Evolutionary conservation across 495 filamentous ascomycete species (phyloP), one percentile per base, ranked within the genome.

Genomic region (Beverwykella pulmonaria): DNA sequence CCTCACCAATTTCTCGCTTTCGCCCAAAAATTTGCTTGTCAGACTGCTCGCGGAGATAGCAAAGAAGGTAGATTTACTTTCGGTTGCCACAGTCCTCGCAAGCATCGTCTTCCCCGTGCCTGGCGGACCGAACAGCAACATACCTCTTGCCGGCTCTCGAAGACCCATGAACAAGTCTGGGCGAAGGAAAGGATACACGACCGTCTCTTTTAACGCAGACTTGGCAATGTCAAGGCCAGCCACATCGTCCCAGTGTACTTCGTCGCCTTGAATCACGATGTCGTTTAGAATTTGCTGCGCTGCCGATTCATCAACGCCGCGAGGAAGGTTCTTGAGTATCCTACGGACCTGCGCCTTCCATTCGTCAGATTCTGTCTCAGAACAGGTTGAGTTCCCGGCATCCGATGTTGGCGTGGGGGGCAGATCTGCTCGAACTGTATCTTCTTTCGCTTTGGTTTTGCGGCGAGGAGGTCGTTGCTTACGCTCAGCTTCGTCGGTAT

Each of bases 101-200:
- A 99, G 83, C 94, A 99, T 99, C 1, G 94, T 99, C 77, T 99
- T 98, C 46, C 94, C 94, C 0, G 94, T 99, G 10, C 94, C 94
- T 0, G 94, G 94, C 14, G 94, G 94, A 1, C 94, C 94, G 73
- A 99, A 99, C 3, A 99, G 84, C 1, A 99, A 81, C 92, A 99
- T 97, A 0, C 94, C 94, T 47, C 92, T 82, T 14, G 93, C 94
- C 10, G 94, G 94, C 73, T 99, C 94, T 3, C 94, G 89, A 3
- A 99, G 82, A 1, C 94, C 94, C 80, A 92, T 91, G 77, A 99
- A 99, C 12, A 99, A 80, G 75, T 99, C 94, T 2, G 94, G 94
- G 7, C 94, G 90, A 6, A 98, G 83, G 78, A 99, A 98, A 15
- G 94, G 94, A 72, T 99, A 99, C 29, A 99, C 93, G 8, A 98